Conservation (phyloP, 176 grass and related monocot genomes). For the Eragrostis nindensis region DNA sequence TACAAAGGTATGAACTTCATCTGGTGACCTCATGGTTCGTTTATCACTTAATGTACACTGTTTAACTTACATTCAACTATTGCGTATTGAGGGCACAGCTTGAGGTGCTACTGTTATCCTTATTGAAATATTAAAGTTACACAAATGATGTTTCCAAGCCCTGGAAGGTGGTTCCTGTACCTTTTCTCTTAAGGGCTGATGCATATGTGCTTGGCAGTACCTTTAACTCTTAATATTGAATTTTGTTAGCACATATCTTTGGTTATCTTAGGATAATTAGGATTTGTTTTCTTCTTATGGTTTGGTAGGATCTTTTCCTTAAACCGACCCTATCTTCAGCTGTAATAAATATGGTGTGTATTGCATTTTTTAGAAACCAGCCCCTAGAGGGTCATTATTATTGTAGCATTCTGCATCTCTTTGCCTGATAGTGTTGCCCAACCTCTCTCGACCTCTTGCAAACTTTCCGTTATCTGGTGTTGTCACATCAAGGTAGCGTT, state of each 20-base stretch:
- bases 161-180: conserved; percentile 1
- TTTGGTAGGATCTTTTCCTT: not conserved
- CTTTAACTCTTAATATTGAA: conserved; percentile 10
- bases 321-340: not conserved
- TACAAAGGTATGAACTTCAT: conserved; percentile 76
- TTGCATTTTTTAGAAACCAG: not conserved
- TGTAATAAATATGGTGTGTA: not conserved
- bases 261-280: too few species aligned
- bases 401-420: not conserved
- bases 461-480: not conserved
- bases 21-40: not conserved
- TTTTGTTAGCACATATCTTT: not conserved
- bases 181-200: not conserved
- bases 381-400: not conserved
- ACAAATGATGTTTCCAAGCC: conserved; percentile 3
- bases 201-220: not conserved
- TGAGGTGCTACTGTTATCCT: conserved; percentile 1
- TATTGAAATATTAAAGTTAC: conserved; percentile 2
- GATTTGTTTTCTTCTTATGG: not conserved
- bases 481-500: not conserved
- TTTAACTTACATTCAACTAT: not conserved
- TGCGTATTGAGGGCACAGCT: not conserved
- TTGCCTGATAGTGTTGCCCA: not conserved
- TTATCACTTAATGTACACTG: conserved; percentile 15
- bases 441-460: not conserved